A percentile compares a stretch with the other conserved stretches of the same genome.
These are phyloP conservation scores for Coemansia sp. DNA, from an alignment of 192 early-diverging fungal genomes.

Conservation along the genomic window DNA sequence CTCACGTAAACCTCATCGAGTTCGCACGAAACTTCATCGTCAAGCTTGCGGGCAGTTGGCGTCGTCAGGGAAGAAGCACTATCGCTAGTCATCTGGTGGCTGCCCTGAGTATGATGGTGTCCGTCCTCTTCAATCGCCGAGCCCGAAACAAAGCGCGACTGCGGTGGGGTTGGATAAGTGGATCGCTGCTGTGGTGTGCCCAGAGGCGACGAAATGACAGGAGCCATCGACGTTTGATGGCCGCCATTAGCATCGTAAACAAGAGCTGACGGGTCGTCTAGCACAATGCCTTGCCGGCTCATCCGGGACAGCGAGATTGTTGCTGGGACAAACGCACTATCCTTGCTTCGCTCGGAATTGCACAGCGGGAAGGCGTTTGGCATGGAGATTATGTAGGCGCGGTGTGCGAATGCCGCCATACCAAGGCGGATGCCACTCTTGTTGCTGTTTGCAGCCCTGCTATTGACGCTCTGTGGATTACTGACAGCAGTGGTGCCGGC, in stretches of 20 bases:
- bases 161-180: neutral
- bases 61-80: neutral
- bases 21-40: constrained; percentile 17
- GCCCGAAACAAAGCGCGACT: neutral
- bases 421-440: neutral
- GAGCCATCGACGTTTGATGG: neutral
- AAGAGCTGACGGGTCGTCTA: neutral
- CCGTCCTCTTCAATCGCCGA: neutral
- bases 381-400: constrained; percentile 34
- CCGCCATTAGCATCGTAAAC: neutral
- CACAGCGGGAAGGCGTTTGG: constrained; percentile 31
- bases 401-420: constrained; percentile 40
- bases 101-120: neutral
- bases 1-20: constrained; percentile 34
- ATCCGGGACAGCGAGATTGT: constrained; percentile 28
- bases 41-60: neutral
- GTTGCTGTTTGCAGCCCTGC: constrained; percentile 1
- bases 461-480: neutral
- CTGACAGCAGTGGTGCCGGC: constrained; percentile 5
- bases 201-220: neutral
- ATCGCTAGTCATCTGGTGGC: neutral
- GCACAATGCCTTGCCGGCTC: neutral
- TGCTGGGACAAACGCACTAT: constrained; percentile 30
- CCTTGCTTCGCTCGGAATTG: neutral
- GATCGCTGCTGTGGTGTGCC: neutral